Evolutionary conservation across 108 stramenopile genomes (phyloP), one percentile per base, ranked within the genome.

Genomic region (Skeletonema grethae): DNA sequence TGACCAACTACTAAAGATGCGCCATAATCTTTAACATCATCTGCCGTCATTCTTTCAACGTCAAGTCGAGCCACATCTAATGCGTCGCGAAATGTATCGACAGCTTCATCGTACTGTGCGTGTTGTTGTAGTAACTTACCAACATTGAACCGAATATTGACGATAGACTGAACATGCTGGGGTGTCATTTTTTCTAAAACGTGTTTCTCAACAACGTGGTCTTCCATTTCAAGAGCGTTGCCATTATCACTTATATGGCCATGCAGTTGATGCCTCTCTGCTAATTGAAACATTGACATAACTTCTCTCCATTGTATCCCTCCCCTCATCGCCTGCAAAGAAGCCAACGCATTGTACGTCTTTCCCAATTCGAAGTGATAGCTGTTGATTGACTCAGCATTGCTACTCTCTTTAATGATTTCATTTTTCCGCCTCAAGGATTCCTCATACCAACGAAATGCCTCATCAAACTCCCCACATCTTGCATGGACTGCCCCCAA

Each of bases 71-170:
- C 77, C 25, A 67, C 22, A 11, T 79, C 70, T 22, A 79, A 60
- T 36, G 70, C 77, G 20, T 32, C 30, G 8, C 25, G 60, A 32
- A 79, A 43, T 29, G 48, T 41, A 24, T 63, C 61, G 6, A 67
- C 48, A 25, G 77, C 77, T 5, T 61, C 66, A 5, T 60, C 41
- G 43, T 71, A 45, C 43, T 57, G 35, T 18, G 41, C 63, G 13
- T 61, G 77, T 61, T 72, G 70, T 22, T 43, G 41, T 7, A 79
- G 45, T 32, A 79, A 61, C 41, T 79, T 71, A 34, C 77, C 77
- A 65, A 79, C 67, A 55, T 79, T 79, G n/a, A 66, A 72, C 2
- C 77, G 70, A 34, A 79, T 67, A 63, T 72, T 79, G 10, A 79
- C 56, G 1, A 79, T 57, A 10, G 70, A 46, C 55, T 79, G 59